phyloP scores from a whole-genome alignment of 2,329 filamentous ascomycete genomes.

The Alternaria ventricosa region DNA sequence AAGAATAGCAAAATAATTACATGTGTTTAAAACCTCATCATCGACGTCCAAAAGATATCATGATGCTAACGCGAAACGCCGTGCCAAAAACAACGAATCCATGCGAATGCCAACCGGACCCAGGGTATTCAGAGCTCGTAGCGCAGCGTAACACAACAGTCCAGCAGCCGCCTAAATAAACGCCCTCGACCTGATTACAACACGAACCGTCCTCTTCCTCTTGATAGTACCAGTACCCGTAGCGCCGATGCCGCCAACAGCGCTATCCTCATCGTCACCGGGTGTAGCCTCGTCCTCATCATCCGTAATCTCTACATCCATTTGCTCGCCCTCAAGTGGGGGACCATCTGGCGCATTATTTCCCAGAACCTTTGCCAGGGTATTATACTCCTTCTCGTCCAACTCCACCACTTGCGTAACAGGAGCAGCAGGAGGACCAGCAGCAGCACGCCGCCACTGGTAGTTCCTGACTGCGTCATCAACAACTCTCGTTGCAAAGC shows the following conservation, averaged over 20 bases:
- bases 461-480: background rate
- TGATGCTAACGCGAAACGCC: background rate
- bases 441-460: background rate
- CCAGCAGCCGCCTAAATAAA: slow-evolving; percentile 31
- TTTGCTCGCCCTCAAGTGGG: slow-evolving; percentile 17
- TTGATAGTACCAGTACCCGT: slow-evolving; percentile 14
- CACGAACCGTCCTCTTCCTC: slow-evolving; percentile 39
- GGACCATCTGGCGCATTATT: background rate
- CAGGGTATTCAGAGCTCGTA: background rate
- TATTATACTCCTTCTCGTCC: slow-evolving; percentile 12
- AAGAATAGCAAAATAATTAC: background rate
- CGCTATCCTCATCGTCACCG: slow-evolving; percentile 20
- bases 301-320: slow-evolving; percentile 31
- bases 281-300: slow-evolving; percentile 13
- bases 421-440: slow-evolving; percentile 13
- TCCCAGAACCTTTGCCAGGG: slow-evolving; percentile 3
- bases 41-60: background rate
- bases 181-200: slow-evolving; percentile 45
- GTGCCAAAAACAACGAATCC: background rate
- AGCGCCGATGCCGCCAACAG: slow-evolving; percentile 14
- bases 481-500: slow-evolving; percentile 21
- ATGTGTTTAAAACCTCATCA: background rate
- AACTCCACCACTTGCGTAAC: slow-evolving; percentile 14
- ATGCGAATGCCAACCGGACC: background rate
- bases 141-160: background rate